phyloP scores from a whole-genome alignment of 495 filamentous ascomycete genomes.

The Elasticomyces elasticus region DNA sequence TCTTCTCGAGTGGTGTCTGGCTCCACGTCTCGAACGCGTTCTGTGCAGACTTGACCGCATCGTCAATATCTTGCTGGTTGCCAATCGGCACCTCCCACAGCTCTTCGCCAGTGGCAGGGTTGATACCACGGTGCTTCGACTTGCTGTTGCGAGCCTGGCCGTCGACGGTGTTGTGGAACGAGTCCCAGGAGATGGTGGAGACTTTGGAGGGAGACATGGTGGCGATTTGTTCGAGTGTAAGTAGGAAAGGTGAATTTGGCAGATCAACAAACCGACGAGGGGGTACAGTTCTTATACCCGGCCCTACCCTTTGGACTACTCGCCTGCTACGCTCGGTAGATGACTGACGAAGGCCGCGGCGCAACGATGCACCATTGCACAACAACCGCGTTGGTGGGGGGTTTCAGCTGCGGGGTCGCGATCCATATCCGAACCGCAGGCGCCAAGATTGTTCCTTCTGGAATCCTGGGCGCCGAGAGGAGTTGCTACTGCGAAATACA shows the following conservation, averaged over 20 bases:
- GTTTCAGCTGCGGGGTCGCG: background rate
- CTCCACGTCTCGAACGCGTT: constrained; percentile 45
- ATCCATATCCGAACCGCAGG: too few species aligned
- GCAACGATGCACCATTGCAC: background rate
- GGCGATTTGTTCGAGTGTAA: background rate
- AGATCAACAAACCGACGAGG: background rate
- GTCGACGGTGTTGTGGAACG: constrained; percentile 42
- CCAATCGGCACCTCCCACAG: constrained; percentile 47
- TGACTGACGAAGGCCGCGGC: background rate
- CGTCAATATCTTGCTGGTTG: constrained; percentile 44
- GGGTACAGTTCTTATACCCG: background rate
- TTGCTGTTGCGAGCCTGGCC: constrained; percentile 33
- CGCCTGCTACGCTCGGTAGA: background rate
- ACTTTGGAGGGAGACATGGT: constrained; percentile 36
- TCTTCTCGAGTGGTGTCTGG: constrained; percentile 41
- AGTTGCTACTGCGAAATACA: too few species aligned
- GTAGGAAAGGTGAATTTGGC: background rate
- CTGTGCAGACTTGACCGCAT: constrained; percentile 39
- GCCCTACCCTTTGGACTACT: background rate
- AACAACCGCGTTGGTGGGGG: background rate
- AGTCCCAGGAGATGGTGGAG: constrained; percentile 30
- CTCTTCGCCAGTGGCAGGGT: constrained; percentile 41
- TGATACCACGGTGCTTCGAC: constrained; percentile 36
- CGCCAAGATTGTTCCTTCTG: too few species aligned
- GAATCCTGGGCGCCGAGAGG: too few species aligned